Evolutionary conservation across 768 basidiomycete species (phyloP), one percentile per base, ranked within the genome.

Genomic region (Psilocybe tampanensis): DNA sequence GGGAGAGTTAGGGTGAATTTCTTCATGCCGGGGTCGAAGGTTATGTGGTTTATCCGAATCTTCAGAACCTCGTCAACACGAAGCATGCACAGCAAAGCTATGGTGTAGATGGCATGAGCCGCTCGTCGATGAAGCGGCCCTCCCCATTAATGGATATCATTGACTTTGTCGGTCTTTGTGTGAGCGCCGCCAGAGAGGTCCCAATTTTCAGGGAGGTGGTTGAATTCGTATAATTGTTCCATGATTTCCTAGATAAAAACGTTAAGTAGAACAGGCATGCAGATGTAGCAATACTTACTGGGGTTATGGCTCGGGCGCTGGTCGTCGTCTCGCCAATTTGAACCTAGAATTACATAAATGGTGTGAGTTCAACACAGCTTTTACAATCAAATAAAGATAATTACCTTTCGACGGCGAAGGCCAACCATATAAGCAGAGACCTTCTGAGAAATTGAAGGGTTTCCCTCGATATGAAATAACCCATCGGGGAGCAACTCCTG

Each of bases 31-130:
- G 29, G 29, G 29, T 29, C 22, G 23, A 52, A 13, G 2, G 11
- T 23, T 8, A 52, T 52, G n/a, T 43, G 51, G 18, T 41, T 23
- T 39, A n/a, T 26, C 24, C n/a, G 11, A 41, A 52, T 52, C 12
- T 52, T 52, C 36, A 52, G 23, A 11, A 52, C 51, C 22, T 52
- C 51, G 22, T 52, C 36, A 13, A 43, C 3, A 23, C 51, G 41
- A 23, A 52, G 51, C 39, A 52, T 8, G 17, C 51, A 52, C 17
- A 52, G 6, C 12, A 41, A 76, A 2, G 73, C 62, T 12, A 75
- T 41, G 1, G 67, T 67, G 36, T 74, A 76, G 2, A 69, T 68
- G 0, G 71, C 68, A 9, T 69, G 67, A 0, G 74, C 61, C n/a
- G 72, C 65, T 13, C 53, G 54, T 1, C 68, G 60, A 3, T 60